phyloP scores from a whole-genome alignment of 2,329 filamentous ascomycete species.

The Capronia epimyces region DNA sequence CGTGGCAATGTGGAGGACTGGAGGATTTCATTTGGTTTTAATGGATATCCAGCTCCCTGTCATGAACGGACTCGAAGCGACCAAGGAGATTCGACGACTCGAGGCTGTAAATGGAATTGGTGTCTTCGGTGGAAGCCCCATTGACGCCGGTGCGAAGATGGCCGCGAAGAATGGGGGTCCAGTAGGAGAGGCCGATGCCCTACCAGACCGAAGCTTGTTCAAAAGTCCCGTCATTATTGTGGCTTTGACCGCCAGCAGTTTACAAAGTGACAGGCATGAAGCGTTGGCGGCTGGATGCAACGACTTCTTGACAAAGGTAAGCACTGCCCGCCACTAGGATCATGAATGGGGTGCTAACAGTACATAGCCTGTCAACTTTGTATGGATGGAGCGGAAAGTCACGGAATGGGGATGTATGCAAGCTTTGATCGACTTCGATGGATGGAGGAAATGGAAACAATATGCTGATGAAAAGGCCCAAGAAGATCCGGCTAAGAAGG shows the following conservation, averaged over 20 bases:
- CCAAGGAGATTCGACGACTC: slow-evolving; percentile 83
- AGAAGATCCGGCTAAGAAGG: slow-evolving; percentile 25
- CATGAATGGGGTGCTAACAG: slow-evolving; percentile 8
- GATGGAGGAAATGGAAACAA: slow-evolving; percentile 96
- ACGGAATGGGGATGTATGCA: slow-evolving; percentile 99
- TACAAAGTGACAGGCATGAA: slow-evolving; percentile 93
- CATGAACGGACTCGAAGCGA: slow-evolving; percentile 93
- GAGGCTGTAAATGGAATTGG: slow-evolving; percentile 90
- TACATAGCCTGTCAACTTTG: slow-evolving; percentile 77
- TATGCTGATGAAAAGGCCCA: slow-evolving; percentile 46
- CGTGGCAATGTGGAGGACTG: slow-evolving; percentile 84
- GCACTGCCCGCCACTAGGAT: slow-evolving; percentile 29
- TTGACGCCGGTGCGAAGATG: slow-evolving; percentile 15
- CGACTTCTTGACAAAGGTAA: slow-evolving; percentile 94
- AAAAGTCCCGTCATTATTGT: slow-evolving; percentile 98
- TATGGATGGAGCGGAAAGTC: slow-evolving; percentile 94
- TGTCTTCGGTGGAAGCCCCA: slow-evolving; percentile 55
- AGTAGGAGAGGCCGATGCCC: slow-evolving; percentile 50
- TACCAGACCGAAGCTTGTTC: slow-evolving; percentile 67
- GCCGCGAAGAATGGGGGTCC: slow-evolving; percentile 11
- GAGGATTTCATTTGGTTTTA: slow-evolving; percentile 89
- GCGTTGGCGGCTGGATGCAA: slow-evolving; percentile 94
- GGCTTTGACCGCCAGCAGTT: slow-evolving; percentile 83
- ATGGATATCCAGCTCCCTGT: slow-evolving; percentile 98
- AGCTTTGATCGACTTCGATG: slow-evolving; percentile 95